Conservation (phyloP, 192 early-diverging fungal species). For the Coemansia sp. region DNA sequence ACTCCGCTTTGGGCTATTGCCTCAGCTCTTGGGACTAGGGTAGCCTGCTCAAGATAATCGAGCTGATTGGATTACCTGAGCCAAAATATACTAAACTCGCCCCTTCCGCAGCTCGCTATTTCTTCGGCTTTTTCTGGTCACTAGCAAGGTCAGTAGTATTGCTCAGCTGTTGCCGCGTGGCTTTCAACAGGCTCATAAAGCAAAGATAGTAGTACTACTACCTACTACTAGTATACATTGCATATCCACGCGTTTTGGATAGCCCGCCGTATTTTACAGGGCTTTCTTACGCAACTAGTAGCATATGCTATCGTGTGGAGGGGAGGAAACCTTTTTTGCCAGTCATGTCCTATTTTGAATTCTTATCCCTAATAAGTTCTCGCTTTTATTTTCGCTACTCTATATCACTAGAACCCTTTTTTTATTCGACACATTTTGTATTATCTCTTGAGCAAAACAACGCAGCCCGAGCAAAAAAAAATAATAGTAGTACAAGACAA, state of each 20-base stretch:
- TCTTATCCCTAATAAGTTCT: not conserved
- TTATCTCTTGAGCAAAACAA: not conserved
- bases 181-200: slow-evolving; percentile 6
- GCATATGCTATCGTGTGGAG: not conserved
- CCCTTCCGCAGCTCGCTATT: not conserved
- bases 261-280: not conserved
- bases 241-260: not conserved
- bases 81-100: not conserved
- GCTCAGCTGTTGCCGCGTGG: not conserved
- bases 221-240: not conserved
- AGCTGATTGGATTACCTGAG: not conserved
- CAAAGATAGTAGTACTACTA: slow-evolving; percentile 8
- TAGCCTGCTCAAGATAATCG: not conserved
- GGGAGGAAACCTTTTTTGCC: not conserved
- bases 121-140: not conserved
- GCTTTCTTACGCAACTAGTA: not conserved
- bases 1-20: not conserved
- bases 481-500: not conserved
- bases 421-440: not conserved
- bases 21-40: not conserved
- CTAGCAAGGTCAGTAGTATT: not conserved
- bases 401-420: not conserved
- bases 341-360: not conserved
- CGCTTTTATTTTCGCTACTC: not conserved
- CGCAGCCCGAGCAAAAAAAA: not conserved